phyloP scores from a whole-genome alignment of 352 stramenopile species.

The Globisporangium ultimum region DNA sequence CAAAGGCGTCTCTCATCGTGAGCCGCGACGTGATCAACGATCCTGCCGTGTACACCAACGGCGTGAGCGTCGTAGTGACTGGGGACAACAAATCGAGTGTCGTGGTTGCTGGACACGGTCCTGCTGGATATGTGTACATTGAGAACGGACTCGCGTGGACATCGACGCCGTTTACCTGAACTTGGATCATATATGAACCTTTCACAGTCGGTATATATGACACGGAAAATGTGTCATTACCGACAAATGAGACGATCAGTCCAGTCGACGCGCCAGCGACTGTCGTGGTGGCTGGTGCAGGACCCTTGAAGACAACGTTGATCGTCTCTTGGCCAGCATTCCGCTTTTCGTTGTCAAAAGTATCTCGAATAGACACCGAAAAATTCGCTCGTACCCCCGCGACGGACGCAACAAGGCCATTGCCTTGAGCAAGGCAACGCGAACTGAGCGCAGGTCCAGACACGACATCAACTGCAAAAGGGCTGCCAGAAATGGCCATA shows the following conservation, averaged over 20 bases:
- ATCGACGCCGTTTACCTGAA: slow-evolving; percentile 36
- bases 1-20: slow-evolving; percentile 40
- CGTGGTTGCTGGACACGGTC: slow-evolving; percentile 35
- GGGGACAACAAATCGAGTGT: slow-evolving; percentile 49
- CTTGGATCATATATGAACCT: slow-evolving; percentile 40
- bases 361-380: slow-evolving; percentile 48
- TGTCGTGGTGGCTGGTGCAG: slow-evolving; percentile 17
- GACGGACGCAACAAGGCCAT: slow-evolving; percentile 46
- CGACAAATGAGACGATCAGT: slow-evolving; percentile 26
- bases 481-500: slow-evolving; percentile 35
- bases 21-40: slow-evolving; percentile 29
- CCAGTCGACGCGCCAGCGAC: slow-evolving; percentile 16
- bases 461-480: slow-evolving; percentile 44
- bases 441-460: slow-evolving; percentile 50
- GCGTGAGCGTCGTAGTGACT: slow-evolving; percentile 12
- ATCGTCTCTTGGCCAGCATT: slow-evolving; percentile 54
- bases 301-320: slow-evolving; percentile 30
- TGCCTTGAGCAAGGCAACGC: slow-evolving; percentile 33
- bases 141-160: slow-evolving; percentile 49
- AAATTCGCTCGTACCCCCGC: slow-evolving; percentile 47
- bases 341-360: slow-evolving; percentile 55
- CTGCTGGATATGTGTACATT: slow-evolving; percentile 50
- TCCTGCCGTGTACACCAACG: slow-evolving; percentile 27
- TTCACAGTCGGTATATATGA: slow-evolving; percentile 40
- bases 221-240: slow-evolving; percentile 35